Evolutionary conservation across 306 rosid species (phyloP), one percentile per base, ranked within the genome.

Genomic region (Castanea sativa): DNA sequence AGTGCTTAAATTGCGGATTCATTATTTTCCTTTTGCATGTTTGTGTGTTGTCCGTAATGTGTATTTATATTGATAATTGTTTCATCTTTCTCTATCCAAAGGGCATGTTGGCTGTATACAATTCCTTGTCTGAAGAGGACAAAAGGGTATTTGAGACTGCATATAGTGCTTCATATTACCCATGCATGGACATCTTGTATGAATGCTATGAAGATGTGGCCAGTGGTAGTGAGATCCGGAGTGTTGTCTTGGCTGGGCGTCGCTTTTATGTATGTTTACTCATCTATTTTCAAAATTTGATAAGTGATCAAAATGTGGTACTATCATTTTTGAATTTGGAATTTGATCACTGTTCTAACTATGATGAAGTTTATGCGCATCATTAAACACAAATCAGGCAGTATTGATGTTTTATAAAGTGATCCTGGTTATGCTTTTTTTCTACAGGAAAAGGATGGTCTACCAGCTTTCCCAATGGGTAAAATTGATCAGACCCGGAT

Each of bases 391-490:
- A n/a, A 5, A 29, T 49, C 14, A 13, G 18, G 33, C 23, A 27
- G 5, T 53, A 32, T 23, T 11, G 5, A 30, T 35, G 45, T 20
- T 79, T 18, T n/a, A 21, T 41, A 11, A 55, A 69, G 16, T 43
- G 41, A 33, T 67, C 33, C 21, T 73, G n/a, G 53, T 41, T 78
- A 25, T 81, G 25, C 57, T n/a, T 77, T 55, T 76, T 2, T 67
- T 79, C 83, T 89, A 35, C 90, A 95, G 99, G 98, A 96, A 77
- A 96, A 96, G 83, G 98, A 96, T 53, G 99, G 98, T 81, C 88
- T 93, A 29, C 98, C 99, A 67, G 94, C 99, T 12, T 96, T 96
- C 77, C 99, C 99, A 38, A 96, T 96, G 98, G 99, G 99, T 29
- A 93, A 96, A 61, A 96, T 96, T 86, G 98, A 95, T 79, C 98